Base-by-base conservation (phyloP, 1,284 basidiomycete genomes). In the Cryptococcus neoformans region DNA sequence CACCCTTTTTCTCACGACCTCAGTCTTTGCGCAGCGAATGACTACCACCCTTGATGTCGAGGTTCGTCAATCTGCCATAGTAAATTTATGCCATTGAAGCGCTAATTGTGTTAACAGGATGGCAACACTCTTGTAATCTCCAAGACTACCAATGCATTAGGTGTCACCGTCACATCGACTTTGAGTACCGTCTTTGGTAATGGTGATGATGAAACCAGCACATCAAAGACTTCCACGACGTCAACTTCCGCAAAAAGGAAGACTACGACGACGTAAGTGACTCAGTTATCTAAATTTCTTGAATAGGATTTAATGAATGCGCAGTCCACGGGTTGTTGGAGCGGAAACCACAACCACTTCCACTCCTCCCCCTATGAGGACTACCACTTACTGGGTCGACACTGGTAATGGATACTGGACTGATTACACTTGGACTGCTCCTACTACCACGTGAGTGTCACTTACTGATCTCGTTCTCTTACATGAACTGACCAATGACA, bases 381-480 rank as follows among this genome's bases (percentile, higher is more conserved):
- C 64, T 14, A 69, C 68, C 6, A 69, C 68, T 7, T 69, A 72
- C 58, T 66, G 66, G 61, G 65, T 69, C 56, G 62, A 67, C 49
- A 58, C 63, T 35, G 62, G 66, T 52, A 55, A 65, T 49, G 69
- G 66, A 28, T 60, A 57, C 16, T 71, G 65, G 65, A 59, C 58
- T 12, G 45, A 35, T 12, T 67, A 53, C 47, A 63, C 62, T 14
- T 74, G 72, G 72, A 60, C 62, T 28, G 69, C 71, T 35, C 64
- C 66, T 47, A 67, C 66, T 28, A 63, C 60, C 6, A 56, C 53
- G 60, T 64, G 52, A 59, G 65, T 61, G 28, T 17, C 34, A 6
- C 34, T 41, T 50, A 0, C n/a, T 10, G 1, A 10, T 44, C 3
- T 7, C 16, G 4, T 34, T 46, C 1, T 36, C 14, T 17, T 41